phyloP scores from a whole-genome alignment of 1,284 basidiomycete species.

The Tylopilus sp. region DNA sequence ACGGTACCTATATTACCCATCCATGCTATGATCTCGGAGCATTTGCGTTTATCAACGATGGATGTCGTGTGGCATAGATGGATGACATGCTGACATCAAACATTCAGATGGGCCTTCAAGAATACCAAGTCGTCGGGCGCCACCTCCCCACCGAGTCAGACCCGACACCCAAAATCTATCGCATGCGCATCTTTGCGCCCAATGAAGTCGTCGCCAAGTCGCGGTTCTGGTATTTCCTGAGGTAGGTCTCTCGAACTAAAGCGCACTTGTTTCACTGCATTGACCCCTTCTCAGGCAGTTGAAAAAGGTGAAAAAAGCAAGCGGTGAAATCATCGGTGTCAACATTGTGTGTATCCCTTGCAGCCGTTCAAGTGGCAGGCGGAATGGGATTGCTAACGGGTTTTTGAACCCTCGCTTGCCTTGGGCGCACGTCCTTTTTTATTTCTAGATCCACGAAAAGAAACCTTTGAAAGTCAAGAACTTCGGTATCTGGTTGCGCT shows the following conservation, averaged over 20 bases:
- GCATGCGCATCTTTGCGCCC: slow-evolving; percentile 99
- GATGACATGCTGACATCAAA: slow-evolving; percentile 40
- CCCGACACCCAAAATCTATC: slow-evolving; percentile 96
- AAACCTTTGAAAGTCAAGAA: slow-evolving; percentile 99
- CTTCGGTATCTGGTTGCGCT: slow-evolving; percentile 99
- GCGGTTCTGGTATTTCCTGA: slow-evolving; percentile 99
- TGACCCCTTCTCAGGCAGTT: slow-evolving; percentile 67
- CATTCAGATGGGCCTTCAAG: slow-evolving; percentile 64
- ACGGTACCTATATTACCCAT: background rate
- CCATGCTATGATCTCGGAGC: background rate
- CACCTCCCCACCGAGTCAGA: slow-evolving; percentile 96
- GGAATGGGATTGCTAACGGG: slow-evolving; percentile 75
- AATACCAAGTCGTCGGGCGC: slow-evolving; percentile 98
- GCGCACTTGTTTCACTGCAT: slow-evolving; percentile 15
- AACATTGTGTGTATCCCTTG: slow-evolving; percentile 93
- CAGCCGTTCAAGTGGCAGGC: slow-evolving; percentile 89
- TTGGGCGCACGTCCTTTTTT: slow-evolving; percentile 30
- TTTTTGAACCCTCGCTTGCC: slow-evolving; percentile 15
- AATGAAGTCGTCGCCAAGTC: slow-evolving; percentile 99
- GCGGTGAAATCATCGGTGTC: slow-evolving; percentile 98
- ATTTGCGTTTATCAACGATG: slow-evolving; percentile 29
- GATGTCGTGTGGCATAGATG: slow-evolving; percentile 28
- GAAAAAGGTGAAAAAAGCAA: slow-evolving; percentile 99
- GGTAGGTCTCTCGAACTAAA: slow-evolving; percentile 54
- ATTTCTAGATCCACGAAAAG: slow-evolving; percentile 91